Percentiles rank a stretch among this genome's conserved stretches.
These are phyloP conservation scores for Spiraea crenata DNA, from an alignment of 331 rosid species.

Conservation along the genomic window DNA sequence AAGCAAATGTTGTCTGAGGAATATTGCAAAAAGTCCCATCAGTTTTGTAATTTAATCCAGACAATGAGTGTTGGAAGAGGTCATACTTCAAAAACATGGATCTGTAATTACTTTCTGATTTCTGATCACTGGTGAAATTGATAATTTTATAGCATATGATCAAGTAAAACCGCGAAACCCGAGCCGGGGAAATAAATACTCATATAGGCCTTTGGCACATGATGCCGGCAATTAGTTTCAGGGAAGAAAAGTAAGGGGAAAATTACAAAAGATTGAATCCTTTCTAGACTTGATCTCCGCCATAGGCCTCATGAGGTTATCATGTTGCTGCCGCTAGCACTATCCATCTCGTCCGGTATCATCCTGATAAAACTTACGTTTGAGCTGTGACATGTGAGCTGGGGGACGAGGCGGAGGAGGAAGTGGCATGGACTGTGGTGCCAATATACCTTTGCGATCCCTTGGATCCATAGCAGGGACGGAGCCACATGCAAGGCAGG, in stretches of 20 bases:
- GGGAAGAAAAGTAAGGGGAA: not conserved
- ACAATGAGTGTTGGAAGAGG: not conserved
- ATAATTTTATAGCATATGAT: not conserved
- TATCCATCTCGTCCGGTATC: slow-evolving; percentile 67
- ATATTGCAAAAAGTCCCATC: slow-evolving; percentile 2
- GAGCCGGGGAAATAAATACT: not conserved
- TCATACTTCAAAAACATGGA: no score
- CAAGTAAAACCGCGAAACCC: slow-evolving; percentile 1
- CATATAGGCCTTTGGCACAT: not conserved
- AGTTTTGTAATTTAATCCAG: slow-evolving; percentile 9
- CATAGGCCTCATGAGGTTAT: slow-evolving; percentile 53
- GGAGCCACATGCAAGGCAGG: no score
- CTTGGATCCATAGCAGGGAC: slow-evolving; percentile 67
- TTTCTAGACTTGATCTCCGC: slow-evolving; percentile 45
- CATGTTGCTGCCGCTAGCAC: slow-evolving; percentile 71
- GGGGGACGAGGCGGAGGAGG: slow-evolving; percentile 61
- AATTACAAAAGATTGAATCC: slow-evolving; percentile 13
- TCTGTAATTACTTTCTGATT: not conserved
- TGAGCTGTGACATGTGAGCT: slow-evolving; percentile 47
- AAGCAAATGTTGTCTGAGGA: not conserved
- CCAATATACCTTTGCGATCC: slow-evolving; percentile 71
- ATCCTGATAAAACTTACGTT: slow-evolving; percentile 54
- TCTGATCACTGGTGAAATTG: not conserved
- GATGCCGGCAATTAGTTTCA: slow-evolving; percentile 3
- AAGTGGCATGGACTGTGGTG: slow-evolving; percentile 54